These are phyloP conservation scores for Cadophora sp. DNA, from an alignment of 2,329 filamentous ascomycete genomes.

Conservation along the genomic window DNA sequence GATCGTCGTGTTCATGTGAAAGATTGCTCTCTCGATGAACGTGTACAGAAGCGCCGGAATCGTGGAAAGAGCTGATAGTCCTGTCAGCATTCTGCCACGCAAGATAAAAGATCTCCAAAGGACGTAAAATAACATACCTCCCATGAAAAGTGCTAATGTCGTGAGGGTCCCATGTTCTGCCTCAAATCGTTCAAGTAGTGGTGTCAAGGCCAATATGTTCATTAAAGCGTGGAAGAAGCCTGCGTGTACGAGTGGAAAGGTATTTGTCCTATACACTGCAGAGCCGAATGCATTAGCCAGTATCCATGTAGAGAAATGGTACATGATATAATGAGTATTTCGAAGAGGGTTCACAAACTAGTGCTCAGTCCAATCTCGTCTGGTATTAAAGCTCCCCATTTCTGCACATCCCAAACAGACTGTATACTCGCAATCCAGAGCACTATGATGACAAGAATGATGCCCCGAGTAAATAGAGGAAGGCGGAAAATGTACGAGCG, in stretches of 20 bases:
- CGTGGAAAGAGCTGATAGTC: conserved; percentile 70
- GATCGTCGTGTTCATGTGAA: conserved; percentile 74
- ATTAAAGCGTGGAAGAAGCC: conserved; percentile 81
- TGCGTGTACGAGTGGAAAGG: conserved; percentile 86
- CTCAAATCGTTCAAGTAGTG: conserved; percentile 94
- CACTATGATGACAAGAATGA: conserved; percentile 69
- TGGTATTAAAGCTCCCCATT: conserved; percentile 83
- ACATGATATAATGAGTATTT: neutral
- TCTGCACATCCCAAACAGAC: conserved; percentile 71
- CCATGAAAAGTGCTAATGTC: conserved; percentile 85
- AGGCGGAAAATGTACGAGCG: conserved; percentile 84
- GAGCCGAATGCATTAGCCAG: conserved; percentile 19
- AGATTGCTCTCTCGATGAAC: conserved; percentile 74
- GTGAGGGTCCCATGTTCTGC: conserved; percentile 89
- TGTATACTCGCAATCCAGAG: conserved; percentile 76
- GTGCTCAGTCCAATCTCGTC: conserved; percentile 73
- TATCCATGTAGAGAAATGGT: neutral
- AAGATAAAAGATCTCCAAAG: neutral
- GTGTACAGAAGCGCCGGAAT: conserved; percentile 85
- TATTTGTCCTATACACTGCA: conserved; percentile 89
- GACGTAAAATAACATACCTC: conserved; percentile 67
- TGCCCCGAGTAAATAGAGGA: conserved; percentile 83
- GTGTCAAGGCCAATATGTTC: conserved; percentile 81
- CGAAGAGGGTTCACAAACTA: conserved; percentile 59
- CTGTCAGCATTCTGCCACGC: conserved; percentile 23